Base-by-base conservation (phyloP, 345 rosid species). In the Kernera saxatilis region DNA sequence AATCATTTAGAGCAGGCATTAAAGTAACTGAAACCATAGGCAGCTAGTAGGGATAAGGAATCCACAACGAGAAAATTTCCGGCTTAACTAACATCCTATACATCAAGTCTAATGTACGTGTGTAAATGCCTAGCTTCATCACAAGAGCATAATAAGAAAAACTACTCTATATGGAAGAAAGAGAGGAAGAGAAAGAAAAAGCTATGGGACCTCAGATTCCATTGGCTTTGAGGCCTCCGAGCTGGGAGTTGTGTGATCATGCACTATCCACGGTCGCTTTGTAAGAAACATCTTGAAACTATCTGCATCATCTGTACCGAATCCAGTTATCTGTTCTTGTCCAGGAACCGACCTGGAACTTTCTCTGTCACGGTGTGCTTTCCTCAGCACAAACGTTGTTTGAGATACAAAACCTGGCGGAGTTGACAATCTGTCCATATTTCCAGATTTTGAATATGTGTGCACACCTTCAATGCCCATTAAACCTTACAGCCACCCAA, bases 191-290 rank as follows among this genome's bases (percentile, higher is more conserved):
- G 37, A 30, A 56, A 49, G 75, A 35, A 51, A 27, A 14, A 64
- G 71, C 29, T 56, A 37, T 25, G 36, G 6, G 25, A 64, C 67
- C 76, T 77, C 64, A 26, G 68, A 5, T 53, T 39, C 22, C 27
- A 1, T 14, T 14, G 64, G 27, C 57, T 26, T 61, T 32, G 36
- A 52, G 43, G 46, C 8, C 62, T 74, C 73, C 8, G 73, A 74
- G 39, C 10, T 50, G 46, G 56, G 74, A 26, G 39, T n/a, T 52
- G 51, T 61, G n/a, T n/a, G 65, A 33, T 19, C 74, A 29, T 60
- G 64, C 64, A 75, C 41, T 14, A 75, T 75, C 78, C 78, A 75
- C 3, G 78, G 78, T 36, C 78, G 63, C 8, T 37, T 51, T 17
- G 29, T 22, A 71, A 26, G 54, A 21, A 41, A 15, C 35, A 0